Base-by-base conservation (phyloP, 2,329 filamentous ascomycete species). In the Fusarium euwallaceae region DNA sequence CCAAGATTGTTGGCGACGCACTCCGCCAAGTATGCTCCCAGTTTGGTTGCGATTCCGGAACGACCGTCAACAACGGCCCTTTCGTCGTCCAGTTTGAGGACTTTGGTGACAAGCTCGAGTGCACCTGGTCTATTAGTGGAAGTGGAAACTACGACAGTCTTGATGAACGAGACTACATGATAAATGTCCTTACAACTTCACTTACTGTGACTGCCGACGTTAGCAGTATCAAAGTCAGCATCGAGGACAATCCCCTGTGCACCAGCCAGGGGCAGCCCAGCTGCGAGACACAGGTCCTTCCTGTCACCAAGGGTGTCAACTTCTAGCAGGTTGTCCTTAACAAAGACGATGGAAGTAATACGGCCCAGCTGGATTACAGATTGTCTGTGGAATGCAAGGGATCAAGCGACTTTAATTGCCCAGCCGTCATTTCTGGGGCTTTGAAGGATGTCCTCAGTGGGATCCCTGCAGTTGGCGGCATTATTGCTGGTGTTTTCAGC, bases 41-140 rank as follows among this genome's bases (percentile, higher is more conserved):
- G 20, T 59, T 59, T 27, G 56, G 56, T 10, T 59, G 56, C 4
- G 56, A 59, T 16, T 27, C 56, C 0, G 56, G 56, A 24, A 59
- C 56, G 1, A 39, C 56, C 6, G 56, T 39, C 16, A 59, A 36
- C 20, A 59, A 37, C 2, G 56, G 32, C 10, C 32, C 32, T 9
- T 36, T 59, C 22, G 7, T 59, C 2, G 56, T 22, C 2, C 56
- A 59, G 34, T 59, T 59, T 6, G 34, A 59, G 16, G 32, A 37
- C 34, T 39, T 59, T 27, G 56, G 56, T 11, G 56, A 59, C 34
- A 59, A 59, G 56, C 56, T 59, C 34, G 56, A 59, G 16, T 59
- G 56, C 16, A 59, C 34, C 4, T 39, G 56, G 56, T 59, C 56
- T 6, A 22, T 59, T 10, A 39, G 22, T 1, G 34, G 56, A 27